phyloP scores from a whole-genome alignment of 331 rosid genomes.

The Quercus tomentella region DNA sequence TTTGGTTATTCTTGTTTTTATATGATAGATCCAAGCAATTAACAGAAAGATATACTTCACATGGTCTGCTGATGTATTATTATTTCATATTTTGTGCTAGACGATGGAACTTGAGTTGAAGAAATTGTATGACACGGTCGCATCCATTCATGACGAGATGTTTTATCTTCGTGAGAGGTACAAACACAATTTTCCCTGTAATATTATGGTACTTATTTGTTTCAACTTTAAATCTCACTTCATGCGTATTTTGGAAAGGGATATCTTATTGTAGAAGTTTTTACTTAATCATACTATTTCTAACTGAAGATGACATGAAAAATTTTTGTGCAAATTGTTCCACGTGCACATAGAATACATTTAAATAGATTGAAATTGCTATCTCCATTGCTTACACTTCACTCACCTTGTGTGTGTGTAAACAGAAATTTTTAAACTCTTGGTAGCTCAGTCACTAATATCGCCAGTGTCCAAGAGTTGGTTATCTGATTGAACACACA shows the following conservation, averaged over 20 bases:
- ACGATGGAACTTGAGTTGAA: conserved; percentile 80
- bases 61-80: conserved; percentile 19
- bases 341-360: too few relatives aligned
- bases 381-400: too few relatives aligned
- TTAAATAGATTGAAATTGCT: too few relatives aligned
- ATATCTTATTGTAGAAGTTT: neutral
- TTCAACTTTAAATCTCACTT: neutral
- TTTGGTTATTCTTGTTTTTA: neutral
- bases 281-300: too few relatives aligned
- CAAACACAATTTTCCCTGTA: neutral
- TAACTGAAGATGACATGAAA: too few relatives aligned
- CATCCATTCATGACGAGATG: conserved; percentile 90
- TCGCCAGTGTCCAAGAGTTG: neutral
- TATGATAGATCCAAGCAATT: neutral
- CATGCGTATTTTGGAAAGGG: neutral
- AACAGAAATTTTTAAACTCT: too few relatives aligned
- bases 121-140: conserved; percentile 63
- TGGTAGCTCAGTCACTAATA: too few relatives aligned
- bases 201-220: neutral
- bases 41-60: neutral
- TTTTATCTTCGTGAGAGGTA: conserved; percentile 96
- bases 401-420: too few relatives aligned
- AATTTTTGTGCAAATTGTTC: too few relatives aligned
- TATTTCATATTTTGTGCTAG: conserved; percentile 38
- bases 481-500: neutral